Base-by-base conservation (phyloP, 2,329 filamentous ascomycete genomes). In the Aspergillus texensis region DNA sequence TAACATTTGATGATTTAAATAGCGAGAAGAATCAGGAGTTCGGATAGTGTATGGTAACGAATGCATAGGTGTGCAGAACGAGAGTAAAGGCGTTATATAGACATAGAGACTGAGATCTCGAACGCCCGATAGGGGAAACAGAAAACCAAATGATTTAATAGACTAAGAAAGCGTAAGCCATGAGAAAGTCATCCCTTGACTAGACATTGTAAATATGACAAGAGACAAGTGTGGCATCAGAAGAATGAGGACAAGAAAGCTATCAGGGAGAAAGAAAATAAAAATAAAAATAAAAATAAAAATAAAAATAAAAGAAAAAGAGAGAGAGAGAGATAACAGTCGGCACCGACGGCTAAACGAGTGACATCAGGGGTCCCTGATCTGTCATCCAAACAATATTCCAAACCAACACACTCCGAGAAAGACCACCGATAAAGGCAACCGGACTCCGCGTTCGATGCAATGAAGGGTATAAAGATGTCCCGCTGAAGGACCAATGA, bases 361-460 rank as follows among this genome's bases (percentile, higher is more conserved):
- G 43, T 62, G 59, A 28, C 30, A 59, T 57, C 56, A 34, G 52
- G n/a, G 14, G 53, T 57, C n/a, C 57, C 59, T 28, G 52, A 56
- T 24, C 39, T 62, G 45, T 52, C 19, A 21, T 32, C 28, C 48
- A 28, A 61, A 57, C 24, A 62, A 54, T 39, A 45, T 59, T 59
- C 56, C 62, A 60, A 65, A 62, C 57, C 34, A 63, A 64, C 57
- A 59, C 36, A 55, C 65, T 55, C 59, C 57, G 58, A 64, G 64
- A 65, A 45, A 60, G 56, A 52, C 59, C 63, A 60, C 52, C n/a
- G 11, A 58, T 58, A 66, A 67, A 62, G 60, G 46, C 59, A 63
- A 64, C 68, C 65, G 60, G 64, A 72, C 71, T 72, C 71, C 72
- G 58, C 66, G 63, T 64, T 66, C 56, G 61, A 74, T 72, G 70